A percentile compares a stretch with the other conserved stretches of the same genome.
Evolutionary conservation across 331 rosid species (phyloP).

Genomic region (Ulmus americana): DNA sequence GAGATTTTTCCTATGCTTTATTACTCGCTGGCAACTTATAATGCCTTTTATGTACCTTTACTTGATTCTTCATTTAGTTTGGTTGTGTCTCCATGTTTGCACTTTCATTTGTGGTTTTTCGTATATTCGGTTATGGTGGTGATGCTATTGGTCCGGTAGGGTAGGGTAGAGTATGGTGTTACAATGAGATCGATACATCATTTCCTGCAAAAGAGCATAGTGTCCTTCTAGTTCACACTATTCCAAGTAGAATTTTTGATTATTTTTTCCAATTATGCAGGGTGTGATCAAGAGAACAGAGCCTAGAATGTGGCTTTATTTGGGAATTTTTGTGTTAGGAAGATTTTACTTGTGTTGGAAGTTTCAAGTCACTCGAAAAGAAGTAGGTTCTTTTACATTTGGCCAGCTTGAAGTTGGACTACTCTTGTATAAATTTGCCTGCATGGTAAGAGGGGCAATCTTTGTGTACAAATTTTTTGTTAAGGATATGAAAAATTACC

Average conservation of each 20-base stretch:
- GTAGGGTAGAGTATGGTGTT: no score
- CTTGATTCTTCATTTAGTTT: not conserved
- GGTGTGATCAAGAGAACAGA: not conserved
- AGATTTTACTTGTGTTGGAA: not conserved
- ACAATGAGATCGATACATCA: no score
- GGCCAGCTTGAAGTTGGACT: not conserved
- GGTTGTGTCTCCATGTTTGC: not conserved
- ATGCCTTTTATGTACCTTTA: not conserved
- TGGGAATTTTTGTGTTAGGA: no score
- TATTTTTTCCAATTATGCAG: not conserved
- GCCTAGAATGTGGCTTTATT: no score
- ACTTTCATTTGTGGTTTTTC: no score
- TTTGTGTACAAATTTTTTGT: not conserved
- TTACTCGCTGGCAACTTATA: not conserved
- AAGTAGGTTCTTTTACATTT: not conserved
- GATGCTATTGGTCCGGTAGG: no score
- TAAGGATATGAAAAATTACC: not conserved
- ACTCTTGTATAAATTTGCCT: not conserved
- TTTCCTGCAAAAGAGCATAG: no score
- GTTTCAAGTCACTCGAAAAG: not conserved
- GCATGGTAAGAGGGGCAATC: not conserved
- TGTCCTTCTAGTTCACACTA: no score
- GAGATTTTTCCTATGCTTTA: not conserved
- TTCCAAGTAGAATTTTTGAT: no score
- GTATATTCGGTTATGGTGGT: no score